These are phyloP conservation scores for Neurospora sp. DNA, from an alignment of 495 filamentous ascomycete species.

Conservation along the genomic window DNA sequence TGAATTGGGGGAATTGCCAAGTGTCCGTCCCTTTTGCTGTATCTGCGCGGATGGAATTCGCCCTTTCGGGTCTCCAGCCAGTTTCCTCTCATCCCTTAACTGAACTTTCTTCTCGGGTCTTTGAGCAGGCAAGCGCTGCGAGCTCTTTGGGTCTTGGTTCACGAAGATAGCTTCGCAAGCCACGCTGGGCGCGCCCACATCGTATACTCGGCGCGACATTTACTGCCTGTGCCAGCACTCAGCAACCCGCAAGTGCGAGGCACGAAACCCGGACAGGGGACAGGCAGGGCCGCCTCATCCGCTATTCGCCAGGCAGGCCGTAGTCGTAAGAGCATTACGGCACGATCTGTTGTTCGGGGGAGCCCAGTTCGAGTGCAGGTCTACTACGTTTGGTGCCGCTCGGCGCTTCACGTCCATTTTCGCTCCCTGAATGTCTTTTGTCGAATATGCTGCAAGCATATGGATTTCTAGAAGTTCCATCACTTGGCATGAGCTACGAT, in stretches of 20 bases:
- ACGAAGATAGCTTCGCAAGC: neutral
- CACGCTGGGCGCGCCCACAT: neutral
- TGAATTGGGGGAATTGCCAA: neutral
- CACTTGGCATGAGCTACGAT: slow-evolving; percentile 79
- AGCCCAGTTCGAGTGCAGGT: neutral
- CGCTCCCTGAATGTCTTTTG: neutral
- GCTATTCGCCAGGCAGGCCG: neutral
- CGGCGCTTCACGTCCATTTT: neutral
- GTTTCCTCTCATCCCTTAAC: neutral
- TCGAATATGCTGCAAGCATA: neutral
- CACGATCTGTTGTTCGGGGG: neutral
- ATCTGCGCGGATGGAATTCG: neutral
- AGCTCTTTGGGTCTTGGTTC: neutral
- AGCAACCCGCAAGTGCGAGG: neutral
- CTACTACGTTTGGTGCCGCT: neutral
- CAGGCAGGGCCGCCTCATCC: neutral
- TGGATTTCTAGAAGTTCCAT: neutral
- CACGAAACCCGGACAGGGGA: neutral
- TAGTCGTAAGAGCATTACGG: neutral
- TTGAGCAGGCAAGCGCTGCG: too few species aligned
- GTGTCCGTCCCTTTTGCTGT: neutral
- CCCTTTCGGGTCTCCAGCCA: too few species aligned
- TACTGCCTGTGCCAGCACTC: neutral
- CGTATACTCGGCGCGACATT: neutral
- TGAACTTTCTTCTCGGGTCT: neutral